Evolutionary conservation across 108 stramenopile species (phyloP).

Genomic region (Aurantiochytrium sp.): DNA sequence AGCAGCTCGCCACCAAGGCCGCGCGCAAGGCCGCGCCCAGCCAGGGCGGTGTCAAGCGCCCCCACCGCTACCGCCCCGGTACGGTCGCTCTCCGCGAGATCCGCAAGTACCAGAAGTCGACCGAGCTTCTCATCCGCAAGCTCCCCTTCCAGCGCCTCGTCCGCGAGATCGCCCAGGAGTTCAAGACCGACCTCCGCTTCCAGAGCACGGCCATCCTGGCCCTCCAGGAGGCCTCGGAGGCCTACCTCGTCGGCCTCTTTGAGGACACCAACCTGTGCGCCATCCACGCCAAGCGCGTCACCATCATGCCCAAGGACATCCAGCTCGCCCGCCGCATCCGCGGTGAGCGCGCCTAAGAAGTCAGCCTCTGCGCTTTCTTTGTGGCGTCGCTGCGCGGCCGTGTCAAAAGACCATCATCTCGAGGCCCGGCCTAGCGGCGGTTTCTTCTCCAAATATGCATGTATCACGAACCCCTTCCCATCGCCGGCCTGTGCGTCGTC

Average conservation of each 20-base stretch:
- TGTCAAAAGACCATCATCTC: background rate
- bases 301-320: constrained; percentile 96
- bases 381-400: background rate
- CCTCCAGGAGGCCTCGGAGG: constrained; percentile 90
- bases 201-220: constrained; percentile 90
- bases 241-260: constrained; percentile 82
- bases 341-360: constrained; percentile 46
- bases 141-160: constrained; percentile 85
- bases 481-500: no score
- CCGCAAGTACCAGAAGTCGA: constrained; percentile 79
- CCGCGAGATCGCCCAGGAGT: constrained; percentile 38
- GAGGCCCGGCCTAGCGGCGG: no score
- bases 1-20: constrained; percentile 50
- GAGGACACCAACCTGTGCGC: constrained; percentile 90
- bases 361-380: background rate
- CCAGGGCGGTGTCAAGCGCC: constrained; percentile 61
- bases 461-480: no score
- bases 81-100: constrained; percentile 86
- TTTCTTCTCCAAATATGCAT: no score
- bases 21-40: constrained; percentile 58
- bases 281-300: constrained; percentile 91
- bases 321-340: constrained; percentile 84
- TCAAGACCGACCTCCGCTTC: constrained; percentile 68
- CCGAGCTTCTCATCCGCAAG: constrained; percentile 83
- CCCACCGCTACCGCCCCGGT: constrained; percentile 72